Percentiles rank a stretch among this genome's conserved stretches.
These are phyloP conservation scores for Plantago ovata DNA, from an alignment of 257 asterid genomes.

Conservation along the genomic window DNA sequence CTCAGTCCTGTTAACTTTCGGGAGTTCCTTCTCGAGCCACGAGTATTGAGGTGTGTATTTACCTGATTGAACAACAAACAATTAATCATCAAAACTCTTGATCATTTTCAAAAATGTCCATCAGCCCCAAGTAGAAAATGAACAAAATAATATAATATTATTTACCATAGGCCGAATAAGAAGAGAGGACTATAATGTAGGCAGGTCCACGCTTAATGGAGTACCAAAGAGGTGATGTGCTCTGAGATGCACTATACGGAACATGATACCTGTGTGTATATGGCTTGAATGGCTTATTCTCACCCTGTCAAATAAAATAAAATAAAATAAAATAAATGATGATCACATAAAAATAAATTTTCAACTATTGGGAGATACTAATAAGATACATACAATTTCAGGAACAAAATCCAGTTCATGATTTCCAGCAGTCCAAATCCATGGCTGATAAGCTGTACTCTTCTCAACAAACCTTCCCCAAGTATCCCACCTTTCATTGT, in stretches of 20 bases:
- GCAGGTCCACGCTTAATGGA: slow-evolving; percentile 44
- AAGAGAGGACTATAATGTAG: slow-evolving; percentile 41
- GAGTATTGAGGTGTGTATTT: slow-evolving; percentile 45
- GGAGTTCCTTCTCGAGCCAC: slow-evolving; percentile 41
- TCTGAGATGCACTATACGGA: slow-evolving; percentile 36
- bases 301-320: slow-evolving; percentile 32
- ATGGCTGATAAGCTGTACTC: slow-evolving; percentile 43
- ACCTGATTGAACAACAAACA: slow-evolving; percentile 20
- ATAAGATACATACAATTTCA: slow-evolving; percentile 34
- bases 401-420: slow-evolving; percentile 51
- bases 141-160: too few species aligned
- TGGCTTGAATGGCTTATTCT: slow-evolving; percentile 37
- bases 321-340: too few species aligned
- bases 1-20: slow-evolving; percentile 38
- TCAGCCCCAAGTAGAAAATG: background rate
- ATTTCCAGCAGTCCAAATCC: slow-evolving; percentile 52
- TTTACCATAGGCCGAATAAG: slow-evolving; percentile 57
- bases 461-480: slow-evolving; percentile 46
- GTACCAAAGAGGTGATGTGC: slow-evolving; percentile 58
- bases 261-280: slow-evolving; percentile 37
- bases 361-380: too few species aligned
- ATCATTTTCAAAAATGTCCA: background rate
- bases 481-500: slow-evolving; percentile 43
- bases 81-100: background rate
- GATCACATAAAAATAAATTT: too few species aligned